phyloP scores from a whole-genome alignment of 768 basidiomycete species.

The Lepiota subincarnata region DNA sequence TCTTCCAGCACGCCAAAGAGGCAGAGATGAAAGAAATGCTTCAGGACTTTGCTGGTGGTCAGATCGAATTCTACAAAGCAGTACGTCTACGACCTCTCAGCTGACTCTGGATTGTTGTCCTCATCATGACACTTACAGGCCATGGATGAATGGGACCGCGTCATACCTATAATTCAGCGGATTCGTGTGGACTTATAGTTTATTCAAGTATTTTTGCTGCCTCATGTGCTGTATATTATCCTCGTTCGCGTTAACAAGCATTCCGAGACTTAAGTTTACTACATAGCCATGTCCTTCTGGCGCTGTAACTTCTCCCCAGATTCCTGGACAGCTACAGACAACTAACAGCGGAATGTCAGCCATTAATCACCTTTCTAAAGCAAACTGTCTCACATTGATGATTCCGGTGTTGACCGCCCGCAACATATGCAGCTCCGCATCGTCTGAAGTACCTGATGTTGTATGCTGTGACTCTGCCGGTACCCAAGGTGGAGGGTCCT shows the following conservation, averaged over 20 bases:
- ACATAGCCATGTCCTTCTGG: conserved; percentile 23
- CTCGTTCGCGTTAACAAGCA: conserved; percentile 16
- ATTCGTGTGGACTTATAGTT: conserved; percentile 87
- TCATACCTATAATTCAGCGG: conserved; percentile 89
- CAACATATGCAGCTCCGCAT: conserved; percentile 69
- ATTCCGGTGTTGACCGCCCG: conserved; percentile 82
- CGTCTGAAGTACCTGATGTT: conserved; percentile 58
- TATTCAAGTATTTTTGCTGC: conserved; percentile 12
- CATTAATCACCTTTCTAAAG: not conserved
- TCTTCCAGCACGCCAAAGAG: conserved; percentile 89
- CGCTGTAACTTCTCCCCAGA: conserved; percentile 62
- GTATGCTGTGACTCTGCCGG: conserved; percentile 70
- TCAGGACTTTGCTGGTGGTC: conserved; percentile 83
- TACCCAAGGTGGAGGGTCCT: conserved; percentile 78
- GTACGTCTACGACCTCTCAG: conserved; percentile 30
- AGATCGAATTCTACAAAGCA: conserved; percentile 92
- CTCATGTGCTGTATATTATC: conserved; percentile 22
- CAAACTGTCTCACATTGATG: conserved; percentile 52
- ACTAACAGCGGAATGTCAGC: conserved; percentile 31
- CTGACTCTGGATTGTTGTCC: not conserved
- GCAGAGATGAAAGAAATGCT: conserved; percentile 98
- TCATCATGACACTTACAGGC: conserved; percentile 40
- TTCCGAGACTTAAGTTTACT: conserved; percentile 17
- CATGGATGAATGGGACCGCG: conserved; percentile 97
- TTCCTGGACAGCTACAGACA: conserved; percentile 78